A percentile compares a stretch with the other conserved stretches of the same genome.
Evolutionary conservation across 2,329 filamentous ascomycete species (phyloP).

Genomic region (Xylariaceae sp.): DNA sequence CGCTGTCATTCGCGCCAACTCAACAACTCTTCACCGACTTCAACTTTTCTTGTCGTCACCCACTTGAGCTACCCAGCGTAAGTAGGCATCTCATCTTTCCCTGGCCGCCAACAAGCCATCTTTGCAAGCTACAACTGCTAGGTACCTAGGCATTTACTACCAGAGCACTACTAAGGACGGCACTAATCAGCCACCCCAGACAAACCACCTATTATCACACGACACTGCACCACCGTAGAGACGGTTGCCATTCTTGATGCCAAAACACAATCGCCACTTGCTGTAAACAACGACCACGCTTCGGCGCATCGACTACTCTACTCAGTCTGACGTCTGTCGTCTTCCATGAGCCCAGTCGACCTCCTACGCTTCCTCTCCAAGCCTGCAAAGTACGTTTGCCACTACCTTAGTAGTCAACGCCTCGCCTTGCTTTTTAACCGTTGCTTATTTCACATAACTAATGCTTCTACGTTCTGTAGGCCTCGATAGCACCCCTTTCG

Average conservation of each 20-base stretch:
- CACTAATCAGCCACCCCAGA: background rate
- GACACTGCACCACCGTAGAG: conserved; percentile 7
- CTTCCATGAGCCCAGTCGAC: conserved; percentile 88
- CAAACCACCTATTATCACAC: conserved; percentile 16
- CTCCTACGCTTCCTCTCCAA: conserved; percentile 91
- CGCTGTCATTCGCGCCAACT: too few species aligned
- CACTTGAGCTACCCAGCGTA: too few species aligned
- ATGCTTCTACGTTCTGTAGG: conserved; percentile 33
- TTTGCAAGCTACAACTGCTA: too few species aligned
- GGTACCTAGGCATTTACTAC: too few species aligned
- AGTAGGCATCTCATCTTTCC: too few species aligned
- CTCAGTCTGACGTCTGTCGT: conserved; percentile 28
- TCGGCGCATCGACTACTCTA: conserved; percentile 12
- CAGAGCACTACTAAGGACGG: background rate
- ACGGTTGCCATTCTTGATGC: too few species aligned
- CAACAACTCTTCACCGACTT: too few species aligned
- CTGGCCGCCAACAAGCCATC: too few species aligned
- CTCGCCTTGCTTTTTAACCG: conserved; percentile 3
- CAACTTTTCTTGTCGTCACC: too few species aligned
- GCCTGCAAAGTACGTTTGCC: conserved; percentile 73
- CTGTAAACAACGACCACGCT: background rate
- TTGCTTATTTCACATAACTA: conserved; percentile 4
- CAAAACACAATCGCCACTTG: too few species aligned
- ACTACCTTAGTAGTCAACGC: background rate
- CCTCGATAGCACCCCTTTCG: conserved; percentile 56